Evolutionary conservation across 805 yeast genomes (phyloP), one percentile per base, ranked within the genome.

Genomic region (Ogataea parapolymorpha): DNA sequence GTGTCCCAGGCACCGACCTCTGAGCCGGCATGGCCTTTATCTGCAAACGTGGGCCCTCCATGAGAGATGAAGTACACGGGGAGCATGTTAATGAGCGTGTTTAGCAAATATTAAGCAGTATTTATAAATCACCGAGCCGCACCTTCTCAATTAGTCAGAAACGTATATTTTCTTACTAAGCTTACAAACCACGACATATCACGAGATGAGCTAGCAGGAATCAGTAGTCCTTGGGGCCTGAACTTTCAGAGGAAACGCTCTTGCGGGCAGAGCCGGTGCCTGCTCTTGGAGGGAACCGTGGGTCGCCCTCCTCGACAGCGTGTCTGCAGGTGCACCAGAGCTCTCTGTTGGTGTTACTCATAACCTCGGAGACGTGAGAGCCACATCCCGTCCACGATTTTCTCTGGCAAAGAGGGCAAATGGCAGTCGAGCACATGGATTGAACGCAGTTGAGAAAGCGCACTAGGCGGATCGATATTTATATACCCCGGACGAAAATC

Each of bases 1-100:
- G 64, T 65, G 17, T 68, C 65, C 67, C 74, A 82, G 0, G 91
- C 90, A 5, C 86, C 86, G 2, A 39, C 37, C 42, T 75, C 71
- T 26, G 82, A 76, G 14, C 78, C 78, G 35, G 66, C 62, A 16
- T 62, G 67, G 36, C 66, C 72, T 26, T 67, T 58, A 51, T 82
- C 80, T 69, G 84, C 75, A 58, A 85, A 83, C 1, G 85, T 79
- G 6, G 95, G 95, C 0, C 90, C 93, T 6, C 95, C 95, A 62
- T 85, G 95, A n/a, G 87, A 79, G 31, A 84, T 56, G 59, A 85
- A 86, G 56, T 65, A 82, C 1, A 79, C 74, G 6, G 93, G 91
- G 6, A 38, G 26, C 20, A 56, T 36, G 8, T 61, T 43, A 48
- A 35, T 55, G 53, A 8, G 12, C 15, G 26, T 12, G 17, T 6